Percentiles rank a stretch among this genome's conserved stretches.
Conservation (phyloP, 2,329 filamentous ascomycete genomes). For the Ascochyta fabae region DNA sequence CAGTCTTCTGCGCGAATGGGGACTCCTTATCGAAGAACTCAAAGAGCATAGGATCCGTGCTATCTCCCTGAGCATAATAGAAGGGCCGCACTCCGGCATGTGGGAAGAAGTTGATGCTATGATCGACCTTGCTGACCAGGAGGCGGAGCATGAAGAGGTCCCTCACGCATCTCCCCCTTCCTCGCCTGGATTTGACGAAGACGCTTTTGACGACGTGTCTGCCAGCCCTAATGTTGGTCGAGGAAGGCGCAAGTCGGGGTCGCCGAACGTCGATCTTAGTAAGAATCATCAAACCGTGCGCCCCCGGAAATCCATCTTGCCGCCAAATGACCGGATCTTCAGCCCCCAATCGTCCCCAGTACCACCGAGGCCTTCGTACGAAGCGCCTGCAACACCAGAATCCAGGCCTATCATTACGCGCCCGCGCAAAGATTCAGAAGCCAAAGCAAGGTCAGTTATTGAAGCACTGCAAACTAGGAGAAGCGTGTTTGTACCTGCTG, state of each 20-base stretch:
- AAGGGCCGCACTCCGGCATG: constrained; percentile 64
- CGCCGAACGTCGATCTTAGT: constrained; percentile 37
- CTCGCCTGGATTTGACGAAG: constrained; percentile 63
- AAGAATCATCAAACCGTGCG: constrained; percentile 31
- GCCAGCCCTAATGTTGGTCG: constrained; percentile 43
- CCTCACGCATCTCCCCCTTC: constrained; percentile 62
- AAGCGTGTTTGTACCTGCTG: constrained; percentile 38
- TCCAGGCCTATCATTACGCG: constrained; percentile 46
- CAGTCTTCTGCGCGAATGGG: constrained; percentile 81
- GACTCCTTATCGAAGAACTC: constrained; percentile 79
- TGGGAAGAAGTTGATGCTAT: constrained; percentile 88
- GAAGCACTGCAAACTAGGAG: constrained; percentile 63
- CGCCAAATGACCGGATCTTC: constrained; percentile 46
- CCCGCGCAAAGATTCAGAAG: constrained; percentile 62
- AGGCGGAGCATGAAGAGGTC: constrained; percentile 65
- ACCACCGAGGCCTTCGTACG: constrained; percentile 33
- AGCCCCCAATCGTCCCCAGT: constrained; percentile 42
- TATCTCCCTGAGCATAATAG: constrained; percentile 68
- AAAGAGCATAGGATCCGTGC: constrained; percentile 78
- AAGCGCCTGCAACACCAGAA: constrained; percentile 36
- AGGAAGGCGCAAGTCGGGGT: constrained; percentile 38
- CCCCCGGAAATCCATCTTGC: constrained; percentile 44
- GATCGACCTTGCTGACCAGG: constrained; percentile 78
- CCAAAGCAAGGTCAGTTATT: constrained; percentile 67
- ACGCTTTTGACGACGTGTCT: constrained; percentile 62